Evolutionary conservation across 805 yeast genomes (phyloP).

Genomic region (Lachancea lanzarotensis): DNA sequence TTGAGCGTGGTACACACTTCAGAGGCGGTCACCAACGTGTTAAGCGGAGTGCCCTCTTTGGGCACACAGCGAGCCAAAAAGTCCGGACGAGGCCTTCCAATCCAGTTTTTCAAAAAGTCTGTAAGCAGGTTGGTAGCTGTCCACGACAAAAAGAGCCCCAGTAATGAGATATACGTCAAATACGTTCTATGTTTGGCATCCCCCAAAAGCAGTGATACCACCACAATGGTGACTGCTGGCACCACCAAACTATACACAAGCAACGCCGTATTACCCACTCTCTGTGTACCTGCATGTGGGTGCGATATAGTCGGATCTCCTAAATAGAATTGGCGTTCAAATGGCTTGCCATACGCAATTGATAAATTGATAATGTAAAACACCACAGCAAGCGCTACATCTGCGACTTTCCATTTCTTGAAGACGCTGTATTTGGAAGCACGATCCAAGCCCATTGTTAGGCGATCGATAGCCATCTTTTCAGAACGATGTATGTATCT

Average conservation of each 20-base stretch:
- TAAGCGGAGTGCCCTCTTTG: constrained; percentile 46
- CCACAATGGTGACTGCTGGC: constrained; percentile 41
- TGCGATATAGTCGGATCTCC: constrained; percentile 74
- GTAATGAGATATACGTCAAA: constrained; percentile 52
- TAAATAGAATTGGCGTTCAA: constrained; percentile 69
- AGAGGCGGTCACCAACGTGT: constrained; percentile 49
- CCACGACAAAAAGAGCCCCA: constrained; percentile 61
- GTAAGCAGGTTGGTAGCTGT: constrained; percentile 58
- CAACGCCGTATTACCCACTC: constrained; percentile 54
- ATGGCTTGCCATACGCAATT: constrained; percentile 44
- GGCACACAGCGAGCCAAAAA: constrained; percentile 83
- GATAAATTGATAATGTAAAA: constrained; percentile 31
- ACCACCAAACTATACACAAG: constrained; percentile 46
- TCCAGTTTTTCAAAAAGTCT: constrained; percentile 69
- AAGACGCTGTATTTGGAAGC: constrained; percentile 16
- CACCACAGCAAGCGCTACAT: constrained; percentile 29
- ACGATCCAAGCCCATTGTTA: constrained; percentile 17
- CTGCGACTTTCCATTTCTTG: constrained; percentile 37
- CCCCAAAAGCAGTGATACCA: constrained; percentile 29
- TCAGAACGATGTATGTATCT: background rate
- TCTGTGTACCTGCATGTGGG: constrained; percentile 71
- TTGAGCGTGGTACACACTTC: constrained; percentile 60
- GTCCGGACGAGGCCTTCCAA: constrained; percentile 91
- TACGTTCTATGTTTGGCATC: constrained; percentile 50
- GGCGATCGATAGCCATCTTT: constrained; percentile 20